Conservation (phyloP, 2,329 filamentous ascomycete genomes). For the Nemania sp. region DNA sequence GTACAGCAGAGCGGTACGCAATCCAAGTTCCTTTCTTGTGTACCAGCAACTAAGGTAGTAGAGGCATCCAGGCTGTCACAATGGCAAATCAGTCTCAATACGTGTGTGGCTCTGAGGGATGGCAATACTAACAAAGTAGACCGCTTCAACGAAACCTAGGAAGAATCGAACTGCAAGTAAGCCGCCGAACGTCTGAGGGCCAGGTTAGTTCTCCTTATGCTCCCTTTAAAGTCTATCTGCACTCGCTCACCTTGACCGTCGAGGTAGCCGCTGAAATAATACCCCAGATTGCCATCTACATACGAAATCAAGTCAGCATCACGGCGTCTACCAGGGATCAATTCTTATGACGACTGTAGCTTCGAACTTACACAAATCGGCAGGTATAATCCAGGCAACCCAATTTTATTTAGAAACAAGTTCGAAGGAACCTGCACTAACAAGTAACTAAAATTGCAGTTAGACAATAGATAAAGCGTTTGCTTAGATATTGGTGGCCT, state of each 20-base stretch:
- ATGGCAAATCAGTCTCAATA: too few species aligned
- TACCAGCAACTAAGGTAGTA: slow-evolving; percentile 77
- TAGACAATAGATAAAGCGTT: neutral
- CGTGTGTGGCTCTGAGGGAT: neutral
- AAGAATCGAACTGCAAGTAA: slow-evolving; percentile 58
- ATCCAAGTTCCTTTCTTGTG: slow-evolving; percentile 73
- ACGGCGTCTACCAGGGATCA: neutral
- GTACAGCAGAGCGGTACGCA: slow-evolving; percentile 75
- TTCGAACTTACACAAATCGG: slow-evolving; percentile 56
- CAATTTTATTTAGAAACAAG: slow-evolving; percentile 63
- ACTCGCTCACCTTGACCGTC: slow-evolving; percentile 46
- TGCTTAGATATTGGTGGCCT: slow-evolving; percentile 22
- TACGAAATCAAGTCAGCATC: slow-evolving; percentile 31
- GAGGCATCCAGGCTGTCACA: slow-evolving; percentile 64
- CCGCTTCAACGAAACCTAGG: slow-evolving; percentile 58
- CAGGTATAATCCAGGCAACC: slow-evolving; percentile 61
- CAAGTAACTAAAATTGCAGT: slow-evolving; percentile 54
- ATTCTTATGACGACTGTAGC: neutral
- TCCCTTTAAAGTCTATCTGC: neutral
- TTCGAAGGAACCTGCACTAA: slow-evolving; percentile 66
- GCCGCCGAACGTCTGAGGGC: slow-evolving; percentile 50
- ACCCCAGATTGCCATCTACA: slow-evolving; percentile 63
- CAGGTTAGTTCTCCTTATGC: slow-evolving; percentile 13
- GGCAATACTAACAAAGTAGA: slow-evolving; percentile 56
- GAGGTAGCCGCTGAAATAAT: slow-evolving; percentile 59